Percentiles rank a stretch among this genome's conserved stretches.
These are phyloP conservation scores for Aspergillus nanangensis DNA, from an alignment of 495 filamentous ascomycete genomes.

Conservation along the genomic window DNA sequence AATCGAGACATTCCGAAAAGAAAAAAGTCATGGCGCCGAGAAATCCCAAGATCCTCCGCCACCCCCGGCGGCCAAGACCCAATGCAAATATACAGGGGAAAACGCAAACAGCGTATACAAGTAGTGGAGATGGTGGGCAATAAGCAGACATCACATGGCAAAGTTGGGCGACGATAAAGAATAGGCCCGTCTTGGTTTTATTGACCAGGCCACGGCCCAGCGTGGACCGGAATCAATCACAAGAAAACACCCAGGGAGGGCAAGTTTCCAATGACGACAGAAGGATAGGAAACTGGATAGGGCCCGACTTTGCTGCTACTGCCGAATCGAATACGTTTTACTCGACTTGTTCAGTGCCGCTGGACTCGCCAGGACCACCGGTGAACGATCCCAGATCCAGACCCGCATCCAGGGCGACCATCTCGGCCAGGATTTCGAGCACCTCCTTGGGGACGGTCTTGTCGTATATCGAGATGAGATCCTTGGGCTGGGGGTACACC, in stretches of 20 bases:
- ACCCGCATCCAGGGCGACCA: conserved; percentile 85
- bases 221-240: conserved; percentile 13
- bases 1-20: conserved; percentile 3
- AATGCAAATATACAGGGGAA: conserved; percentile 28
- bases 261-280: conserved; percentile 14
- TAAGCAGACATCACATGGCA: background rate
- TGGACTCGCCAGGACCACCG: conserved; percentile 20
- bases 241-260: conserved; percentile 8
- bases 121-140: conserved; percentile 21
- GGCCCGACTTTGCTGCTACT: background rate
- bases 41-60: conserved; percentile 30
- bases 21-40: conserved; percentile 34
- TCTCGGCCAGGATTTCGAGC: conserved; percentile 91
- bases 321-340: conserved; percentile 9
- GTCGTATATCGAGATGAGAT: conserved; percentile 94
- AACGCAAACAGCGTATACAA: conserved; percentile 9
- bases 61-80: conserved; percentile 16
- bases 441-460: conserved; percentile 96
- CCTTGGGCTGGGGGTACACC: conserved; percentile 90
- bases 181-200: conserved; percentile 5
- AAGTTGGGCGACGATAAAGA: conserved; percentile 5
- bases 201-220: conserved; percentile 19
- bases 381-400: conserved; percentile 58
- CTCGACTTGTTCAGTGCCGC: conserved; percentile 36
- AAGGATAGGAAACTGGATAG: conserved; percentile 4